Evolutionary conservation across 2,329 filamentous ascomycete species (phyloP), one percentile per base, ranked within the genome.

Genomic region (Bretziella fagacearum): DNA sequence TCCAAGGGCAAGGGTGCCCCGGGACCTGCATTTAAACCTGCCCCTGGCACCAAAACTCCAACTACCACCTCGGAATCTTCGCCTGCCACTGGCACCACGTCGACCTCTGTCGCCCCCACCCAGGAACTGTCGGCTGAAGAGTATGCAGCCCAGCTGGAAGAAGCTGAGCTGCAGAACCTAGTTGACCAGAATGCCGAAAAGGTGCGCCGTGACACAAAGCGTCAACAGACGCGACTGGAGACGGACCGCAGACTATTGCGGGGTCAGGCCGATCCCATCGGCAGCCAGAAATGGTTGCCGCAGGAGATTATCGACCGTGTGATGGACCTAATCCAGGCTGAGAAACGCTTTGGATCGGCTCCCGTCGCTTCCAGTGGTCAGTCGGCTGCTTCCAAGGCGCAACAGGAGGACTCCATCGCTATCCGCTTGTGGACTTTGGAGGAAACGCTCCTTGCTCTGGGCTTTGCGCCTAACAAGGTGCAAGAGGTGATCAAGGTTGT

Each of bases 101-200:
- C 40, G 13, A 20, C 27, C n/a, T 43, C 40, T 20, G 40, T 43
- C 11, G 51, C 50, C 17, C 23, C 53, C 29, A 59, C 63, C 45
- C 65, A 74, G 47, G 65, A 73, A 23, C 63, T 89, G 53, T 84
- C 76, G 42, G 81, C 89, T 1, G 89, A 95, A 58, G 84, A 96
- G 60, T 81, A 95, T 44, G 91, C 95, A 58, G 78, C 68, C 53
- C 84, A 93, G 56, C 72, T 96, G 13, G 85, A 95, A 59, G 81
- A 86, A 56, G 81, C 85, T n/a, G 85, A 93, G 56, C 68, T 98
- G 30, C 87, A 96, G 60, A 65, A 84, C 18, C 65, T 95, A 4
- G 80, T 96, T 13, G 89, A 96, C 53, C 91, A 86, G 57, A 67
- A 89, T 61, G 79, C 80, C 0, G 65, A 73, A 33, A 94, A 89